These are phyloP conservation scores for Coniochaeta prunicola DNA, from an alignment of 2,329 filamentous ascomycete genomes.

Conservation along the genomic window DNA sequence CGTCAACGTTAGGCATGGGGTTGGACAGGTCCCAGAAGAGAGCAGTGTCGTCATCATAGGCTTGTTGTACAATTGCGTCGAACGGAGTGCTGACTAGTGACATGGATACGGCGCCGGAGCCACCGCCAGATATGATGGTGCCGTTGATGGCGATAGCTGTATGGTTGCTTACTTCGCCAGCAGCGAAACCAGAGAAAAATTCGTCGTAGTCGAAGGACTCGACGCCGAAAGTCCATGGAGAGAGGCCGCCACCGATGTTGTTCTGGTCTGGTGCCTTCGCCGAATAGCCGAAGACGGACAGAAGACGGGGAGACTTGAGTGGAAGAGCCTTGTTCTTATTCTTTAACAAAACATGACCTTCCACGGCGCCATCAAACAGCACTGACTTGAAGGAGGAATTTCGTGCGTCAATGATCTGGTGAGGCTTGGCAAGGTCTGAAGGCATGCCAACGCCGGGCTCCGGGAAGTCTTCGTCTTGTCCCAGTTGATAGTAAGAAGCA, in stretches of 20 bases:
- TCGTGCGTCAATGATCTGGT: conserved; percentile 46
- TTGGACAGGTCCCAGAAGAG: conserved; percentile 53
- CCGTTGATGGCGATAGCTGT: conserved; percentile 31
- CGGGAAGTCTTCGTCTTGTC: conserved; percentile 40
- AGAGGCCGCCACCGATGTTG: conserved; percentile 26
- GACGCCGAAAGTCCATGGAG: conserved; percentile 31
- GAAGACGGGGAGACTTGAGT: conserved; percentile 36
- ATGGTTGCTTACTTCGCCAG: conserved; percentile 9
- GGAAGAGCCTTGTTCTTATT: conserved; percentile 50
- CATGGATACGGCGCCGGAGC: conserved; percentile 31
- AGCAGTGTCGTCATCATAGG: conserved; percentile 46
- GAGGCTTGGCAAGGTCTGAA: conserved; percentile 37
- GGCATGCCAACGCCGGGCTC: conserved; percentile 45
- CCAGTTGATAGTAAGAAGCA: conserved; percentile 49
- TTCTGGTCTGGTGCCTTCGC: conserved; percentile 37
- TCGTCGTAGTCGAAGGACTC: conserved; percentile 27
- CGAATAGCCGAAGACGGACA: conserved; percentile 59
- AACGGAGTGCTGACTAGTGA: conserved; percentile 42
- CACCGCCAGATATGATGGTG: conserved; percentile 36
- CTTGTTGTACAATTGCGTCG: conserved; percentile 44
- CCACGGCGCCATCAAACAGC: conserved; percentile 49
- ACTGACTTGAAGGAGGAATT: conserved; percentile 34
- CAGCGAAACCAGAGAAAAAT: conserved; percentile 22
- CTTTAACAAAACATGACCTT: conserved; percentile 59
- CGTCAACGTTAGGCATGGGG: conserved; percentile 38